Percentiles rank a stretch among this genome's conserved stretches.
phyloP scores from a whole-genome alignment of 116 monocot species.

The Iris pallida region DNA sequence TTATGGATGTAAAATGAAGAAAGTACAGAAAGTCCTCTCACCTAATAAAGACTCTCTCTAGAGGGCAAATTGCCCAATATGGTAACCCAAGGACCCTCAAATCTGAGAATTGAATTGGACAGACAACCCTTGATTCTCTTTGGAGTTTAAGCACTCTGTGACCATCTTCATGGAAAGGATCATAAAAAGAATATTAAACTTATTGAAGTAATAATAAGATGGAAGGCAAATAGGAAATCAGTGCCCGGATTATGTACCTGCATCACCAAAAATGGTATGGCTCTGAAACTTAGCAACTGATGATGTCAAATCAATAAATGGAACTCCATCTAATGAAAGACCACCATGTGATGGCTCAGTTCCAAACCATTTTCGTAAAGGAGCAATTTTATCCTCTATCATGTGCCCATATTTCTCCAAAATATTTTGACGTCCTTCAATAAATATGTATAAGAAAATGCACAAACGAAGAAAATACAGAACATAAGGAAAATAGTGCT shows the following conservation, averaged over 20 bases:
- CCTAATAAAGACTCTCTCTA: constrained; percentile 66
- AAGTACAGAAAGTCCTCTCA: constrained; percentile 7
- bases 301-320: constrained; percentile 48
- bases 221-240: not conserved
- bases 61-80: constrained; percentile 66
- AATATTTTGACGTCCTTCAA: constrained; percentile 44
- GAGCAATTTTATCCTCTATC: constrained; percentile 40
- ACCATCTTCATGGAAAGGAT: constrained; percentile 36
- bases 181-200: not conserved
- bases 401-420: constrained; percentile 37
- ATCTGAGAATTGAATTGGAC: constrained; percentile 49
- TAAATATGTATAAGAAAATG: constrained; percentile 3
- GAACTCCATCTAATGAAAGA: constrained; percentile 24
- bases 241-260: constrained; percentile 34
- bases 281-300: constrained; percentile 45
- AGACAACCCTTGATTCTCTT: constrained; percentile 21
- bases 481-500: not conserved
- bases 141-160: constrained; percentile 51
- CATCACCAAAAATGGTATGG: constrained; percentile 47
- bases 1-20: not conserved
- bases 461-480: constrained; percentile 5
- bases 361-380: constrained; percentile 26
- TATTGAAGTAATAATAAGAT: not conserved
- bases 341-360: constrained; percentile 13
- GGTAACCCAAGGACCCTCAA: constrained; percentile 69